Evolutionary conservation across 139 green algal species (phyloP).

Genomic region (Picochlorum sp.): DNA sequence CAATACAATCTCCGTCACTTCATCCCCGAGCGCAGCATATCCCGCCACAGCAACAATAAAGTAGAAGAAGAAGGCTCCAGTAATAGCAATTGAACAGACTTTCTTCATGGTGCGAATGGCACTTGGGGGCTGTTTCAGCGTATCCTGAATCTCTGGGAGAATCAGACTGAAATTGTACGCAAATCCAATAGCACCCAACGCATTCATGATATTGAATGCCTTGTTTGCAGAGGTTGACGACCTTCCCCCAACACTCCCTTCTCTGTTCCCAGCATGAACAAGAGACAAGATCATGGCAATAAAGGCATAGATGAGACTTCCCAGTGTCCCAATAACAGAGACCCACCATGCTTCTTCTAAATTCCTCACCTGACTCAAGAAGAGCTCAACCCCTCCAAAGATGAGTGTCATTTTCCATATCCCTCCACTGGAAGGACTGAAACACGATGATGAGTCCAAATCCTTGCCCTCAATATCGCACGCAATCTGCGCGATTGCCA

Average conservation of each 20-base stretch:
- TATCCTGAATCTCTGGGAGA: conserved; percentile 40
- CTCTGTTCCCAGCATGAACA: neutral
- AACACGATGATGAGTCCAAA: neutral
- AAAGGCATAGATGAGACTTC: conserved; percentile 37
- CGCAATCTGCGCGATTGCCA: conserved; percentile 7
- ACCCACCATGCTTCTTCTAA: conserved; percentile 18
- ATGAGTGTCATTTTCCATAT: conserved; percentile 34
- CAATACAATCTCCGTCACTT: conserved; percentile 7
- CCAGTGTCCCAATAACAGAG: conserved; percentile 22
- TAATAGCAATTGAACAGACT: conserved; percentile 3
- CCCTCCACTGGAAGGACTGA: neutral
- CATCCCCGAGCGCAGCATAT: conserved; percentile 13
- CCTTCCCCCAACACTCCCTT: conserved; percentile 12
- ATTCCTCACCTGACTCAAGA: conserved; percentile 34
- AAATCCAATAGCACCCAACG: conserved; percentile 39
- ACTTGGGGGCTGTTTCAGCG: conserved; percentile 16
- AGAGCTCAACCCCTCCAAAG: conserved; percentile 32
- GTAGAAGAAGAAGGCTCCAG: conserved; percentile 19
- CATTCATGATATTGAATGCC: conserved; percentile 38
- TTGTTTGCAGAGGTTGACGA: conserved; percentile 2
- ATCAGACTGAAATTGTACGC: conserved; percentile 30
- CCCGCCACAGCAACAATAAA: conserved; percentile 7
- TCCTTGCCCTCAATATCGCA: neutral
- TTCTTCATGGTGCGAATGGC: conserved; percentile 11
- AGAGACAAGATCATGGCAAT: conserved; percentile 29